phyloP scores from a whole-genome alignment of 148 eudicot species.

The Rhododendron kiyosumense region DNA sequence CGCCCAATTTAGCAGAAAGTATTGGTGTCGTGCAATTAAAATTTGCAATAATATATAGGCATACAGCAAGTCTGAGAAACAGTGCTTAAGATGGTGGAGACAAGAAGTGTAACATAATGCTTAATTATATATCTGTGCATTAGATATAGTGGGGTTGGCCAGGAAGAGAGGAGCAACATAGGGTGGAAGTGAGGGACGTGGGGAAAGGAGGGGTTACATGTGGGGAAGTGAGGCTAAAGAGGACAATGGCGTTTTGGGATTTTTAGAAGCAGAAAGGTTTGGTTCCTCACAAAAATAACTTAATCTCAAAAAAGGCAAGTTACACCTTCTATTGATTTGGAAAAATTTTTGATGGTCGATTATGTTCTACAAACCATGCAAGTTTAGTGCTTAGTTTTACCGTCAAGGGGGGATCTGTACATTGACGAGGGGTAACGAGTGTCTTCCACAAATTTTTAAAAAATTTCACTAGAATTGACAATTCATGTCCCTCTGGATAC shows the following conservation, averaged over 20 bases:
- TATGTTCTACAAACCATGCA: too few relatives aligned
- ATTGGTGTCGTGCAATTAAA: too few relatives aligned
- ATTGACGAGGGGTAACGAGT: not conserved
- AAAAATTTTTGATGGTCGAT: too few relatives aligned
- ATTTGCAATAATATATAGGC: not conserved
- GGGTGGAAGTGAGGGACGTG: too few relatives aligned
- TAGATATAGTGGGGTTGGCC: not conserved
- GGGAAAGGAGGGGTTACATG: not conserved
- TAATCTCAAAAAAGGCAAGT: too few relatives aligned
- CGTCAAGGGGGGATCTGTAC: not conserved
- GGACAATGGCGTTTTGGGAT: not conserved
- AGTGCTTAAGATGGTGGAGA: too few relatives aligned
- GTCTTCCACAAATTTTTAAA: not conserved
- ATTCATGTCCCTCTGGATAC: not conserved
- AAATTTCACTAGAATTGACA: not conserved
- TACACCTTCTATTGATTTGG: too few relatives aligned
- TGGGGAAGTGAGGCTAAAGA: not conserved
- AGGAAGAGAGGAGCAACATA: not conserved
- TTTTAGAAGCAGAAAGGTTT: not conserved
- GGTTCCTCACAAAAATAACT: too few relatives aligned
- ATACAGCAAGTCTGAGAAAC: not conserved
- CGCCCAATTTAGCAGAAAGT: too few relatives aligned
- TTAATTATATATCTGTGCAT: not conserved
- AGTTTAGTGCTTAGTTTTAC: not conserved
- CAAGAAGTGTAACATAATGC: too few relatives aligned